phyloP scores from a whole-genome alignment of 345 rosid genomes.

The Linum trigynum region DNA sequence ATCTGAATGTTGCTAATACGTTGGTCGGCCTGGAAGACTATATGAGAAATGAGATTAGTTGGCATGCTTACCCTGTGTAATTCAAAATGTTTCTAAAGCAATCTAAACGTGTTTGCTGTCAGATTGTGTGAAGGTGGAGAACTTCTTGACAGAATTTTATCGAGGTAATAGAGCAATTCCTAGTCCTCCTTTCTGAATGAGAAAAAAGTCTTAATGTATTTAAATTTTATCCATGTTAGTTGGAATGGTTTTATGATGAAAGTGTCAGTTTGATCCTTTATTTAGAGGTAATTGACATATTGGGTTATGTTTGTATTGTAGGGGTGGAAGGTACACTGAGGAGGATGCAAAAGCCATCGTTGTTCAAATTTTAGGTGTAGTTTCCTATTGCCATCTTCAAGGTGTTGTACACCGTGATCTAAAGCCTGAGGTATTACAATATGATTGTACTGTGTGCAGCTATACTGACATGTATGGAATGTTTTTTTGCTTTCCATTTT shows the following conservation, averaged over 20 bases:
- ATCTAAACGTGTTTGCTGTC: background rate
- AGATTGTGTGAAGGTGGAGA: constrained; percentile 96
- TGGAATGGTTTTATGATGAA: background rate
- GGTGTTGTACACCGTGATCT: constrained; percentile 99
- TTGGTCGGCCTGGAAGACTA: no score
- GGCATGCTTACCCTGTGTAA: no score
- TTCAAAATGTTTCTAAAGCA: no score
- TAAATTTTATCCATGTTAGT: background rate
- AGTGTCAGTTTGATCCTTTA: constrained; percentile 9
- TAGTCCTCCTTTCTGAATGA: background rate
- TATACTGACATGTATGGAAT: background rate
- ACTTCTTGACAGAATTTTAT: constrained; percentile 75
- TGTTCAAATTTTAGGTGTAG: constrained; percentile 81
- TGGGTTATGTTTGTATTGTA: constrained; percentile 21
- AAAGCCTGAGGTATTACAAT: constrained; percentile 77
- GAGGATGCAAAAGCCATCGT: constrained; percentile 83
- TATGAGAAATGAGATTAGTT: no score
- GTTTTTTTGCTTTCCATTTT: background rate
- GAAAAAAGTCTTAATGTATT: background rate
- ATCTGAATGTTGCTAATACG: no score
- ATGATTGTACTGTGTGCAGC: background rate
- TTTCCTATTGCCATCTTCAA: constrained; percentile 87
- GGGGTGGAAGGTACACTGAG: constrained; percentile 96
- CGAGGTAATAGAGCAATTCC: constrained; percentile 42
- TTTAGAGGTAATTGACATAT: constrained; percentile 11